Base-by-base conservation (phyloP, 2,329 filamentous ascomycete genomes). In the Paracoccidioides brasiliensis region DNA sequence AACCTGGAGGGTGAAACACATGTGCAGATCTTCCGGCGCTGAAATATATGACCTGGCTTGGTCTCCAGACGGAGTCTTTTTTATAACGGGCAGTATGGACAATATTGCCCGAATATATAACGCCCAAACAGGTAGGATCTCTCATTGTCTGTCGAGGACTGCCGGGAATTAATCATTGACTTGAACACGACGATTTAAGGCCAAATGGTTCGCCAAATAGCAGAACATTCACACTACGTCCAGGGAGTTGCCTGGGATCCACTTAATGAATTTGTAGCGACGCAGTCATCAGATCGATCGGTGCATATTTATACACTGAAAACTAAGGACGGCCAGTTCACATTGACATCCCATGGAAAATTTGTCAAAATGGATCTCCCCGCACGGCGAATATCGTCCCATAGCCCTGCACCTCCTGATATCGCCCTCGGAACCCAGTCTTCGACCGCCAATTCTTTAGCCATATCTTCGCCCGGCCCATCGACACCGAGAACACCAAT, bases 71-170 rank as follows among this genome's bases (percentile, higher is more conserved):
- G 90, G 88, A 42, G 77, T 84, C 42, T 93, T 94, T 74, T 95
- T 98, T 75, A 96, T 98, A 64, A 96, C 94, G 30, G 93, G 93
- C 42, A 97, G 93, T 74, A 97, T 98, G 90, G 93, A 98, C 74
- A 98, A 98, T 69, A 85, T 97, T 68, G 90, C 93, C 57, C 82
- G 91, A 57, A 97, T 98, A 64, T 97, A 96, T 77, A 96, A 95
- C 71, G 88, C 90, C 56, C 85, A 87, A 61, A 93, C 87, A 64
- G 91, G 88, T 90, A 76, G 60, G 79, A 63, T 15, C 35, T 5
- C 41, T n/a, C 37, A 6, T 6, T 37, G 28, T n/a, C 45, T 6
- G 7, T 15, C 37, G 33, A 15, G 5, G 10, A 12, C 8, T 10
- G 5, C 51, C 28, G 35, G 14, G 33, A n/a, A 15, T 5, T 50